These are phyloP conservation scores for Chaetoceros tenuissimus DNA, from an alignment of 108 stramenopile species.

Conservation along the genomic window DNA sequence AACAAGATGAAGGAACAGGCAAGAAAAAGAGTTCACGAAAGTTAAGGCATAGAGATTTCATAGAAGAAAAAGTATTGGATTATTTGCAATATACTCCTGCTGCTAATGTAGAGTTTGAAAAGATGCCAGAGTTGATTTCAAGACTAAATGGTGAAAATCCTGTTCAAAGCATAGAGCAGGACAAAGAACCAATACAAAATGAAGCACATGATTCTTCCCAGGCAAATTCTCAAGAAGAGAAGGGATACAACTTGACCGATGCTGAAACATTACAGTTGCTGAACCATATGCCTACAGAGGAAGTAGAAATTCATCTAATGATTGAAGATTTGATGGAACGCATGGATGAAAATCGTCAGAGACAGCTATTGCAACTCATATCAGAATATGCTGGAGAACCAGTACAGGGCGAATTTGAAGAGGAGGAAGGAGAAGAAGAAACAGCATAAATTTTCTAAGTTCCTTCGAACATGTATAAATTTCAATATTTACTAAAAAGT, in stretches of 20 bases:
- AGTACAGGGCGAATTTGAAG: neutral
- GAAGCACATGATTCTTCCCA: too few species aligned
- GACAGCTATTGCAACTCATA: conserved; percentile 47
- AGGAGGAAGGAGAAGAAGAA: conserved; percentile 1
- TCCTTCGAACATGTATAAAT: too few species aligned
- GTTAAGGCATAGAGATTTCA: conserved; percentile 67
- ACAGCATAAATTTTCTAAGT: too few species aligned
- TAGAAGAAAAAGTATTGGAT: conserved; percentile 50
- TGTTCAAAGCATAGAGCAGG: conserved; percentile 2
- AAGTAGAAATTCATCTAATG: conserved; percentile 72
- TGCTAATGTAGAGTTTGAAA: conserved; percentile 21
- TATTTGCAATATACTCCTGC: conserved; percentile 61
- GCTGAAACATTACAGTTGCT: conserved; percentile 72
- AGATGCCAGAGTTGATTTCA: conserved; percentile 26
- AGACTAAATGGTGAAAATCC: conserved; percentile 5
- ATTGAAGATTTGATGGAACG: conserved; percentile 62
- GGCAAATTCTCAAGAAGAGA: too few species aligned
- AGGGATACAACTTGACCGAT: conserved; percentile 57
- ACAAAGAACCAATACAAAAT: conserved; percentile 1
- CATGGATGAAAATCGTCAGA: conserved; percentile 47
- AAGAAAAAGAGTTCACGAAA: conserved; percentile 10
- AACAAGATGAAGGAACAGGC: conserved; percentile 6
- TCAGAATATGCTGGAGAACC: conserved; percentile 27
- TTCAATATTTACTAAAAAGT: too few species aligned
- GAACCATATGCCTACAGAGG: conserved; percentile 73